Evolutionary conservation across 2,329 filamentous ascomycete genomes (phyloP), one percentile per base, ranked within the genome.

Genomic region (Parastagonospora nodorum): DNA sequence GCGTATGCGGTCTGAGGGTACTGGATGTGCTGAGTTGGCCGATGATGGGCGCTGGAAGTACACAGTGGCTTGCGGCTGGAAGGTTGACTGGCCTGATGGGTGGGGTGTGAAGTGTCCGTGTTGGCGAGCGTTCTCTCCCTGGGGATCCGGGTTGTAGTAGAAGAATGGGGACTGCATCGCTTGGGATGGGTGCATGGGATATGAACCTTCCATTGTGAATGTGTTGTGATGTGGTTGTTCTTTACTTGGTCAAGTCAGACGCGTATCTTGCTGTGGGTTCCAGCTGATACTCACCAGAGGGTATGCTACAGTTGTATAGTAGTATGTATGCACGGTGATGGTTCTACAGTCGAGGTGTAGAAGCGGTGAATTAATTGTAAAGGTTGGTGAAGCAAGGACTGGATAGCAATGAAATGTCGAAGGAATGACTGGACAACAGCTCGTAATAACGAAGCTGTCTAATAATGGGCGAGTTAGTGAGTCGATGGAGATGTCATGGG

Each of bases 101-200:
- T 84, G 71, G 55, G 85, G 83, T 58, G 86, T 84, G 79, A 91
- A 92, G 76, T 90, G 87, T 47, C 85, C 85, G 76, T 92, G 88
- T 70, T 89, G 88, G 68, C 87, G 83, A 67, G 65, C 58, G 72
- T 70, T 74, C 66, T 92, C 88, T 57, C 85, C 80, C 73, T 84
- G 86, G 58, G 87, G 82, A 64, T 94, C 89, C 60, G 88, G 86
- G 62, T 85, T 88, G 80, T 93, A 96, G 82, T 92, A 94, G 83
- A 89, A 92, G 81, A 92, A 95, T 51, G 89, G 80, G 60, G 87
- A 84, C 77, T 89, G 88, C 81, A 89, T 84, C 67, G 82, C 74
- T 74, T 78, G 75, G 62, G 77, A 58, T 51, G 75, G 71, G 69
- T 77, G 76, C 67, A 80, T 76, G 57, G 76, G 71, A 66, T 82